Conservation (phyloP, 2,329 filamentous ascomycete species). For the Colletotrichum trifolii region DNA sequence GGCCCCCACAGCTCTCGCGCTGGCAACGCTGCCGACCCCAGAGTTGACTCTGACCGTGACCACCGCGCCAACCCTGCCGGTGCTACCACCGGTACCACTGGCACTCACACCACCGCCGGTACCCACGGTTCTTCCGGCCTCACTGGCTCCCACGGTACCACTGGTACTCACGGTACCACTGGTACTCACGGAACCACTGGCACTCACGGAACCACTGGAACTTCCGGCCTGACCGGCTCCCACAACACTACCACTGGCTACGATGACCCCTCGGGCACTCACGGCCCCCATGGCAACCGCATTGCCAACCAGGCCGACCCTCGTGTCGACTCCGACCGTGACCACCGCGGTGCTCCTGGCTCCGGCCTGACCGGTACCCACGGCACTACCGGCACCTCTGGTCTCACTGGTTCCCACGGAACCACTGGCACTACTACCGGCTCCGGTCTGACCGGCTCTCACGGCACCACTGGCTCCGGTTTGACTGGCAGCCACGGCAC, state of each 20-base stretch:
- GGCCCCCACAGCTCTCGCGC: conserved; percentile 51
- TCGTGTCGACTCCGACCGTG: conserved; percentile 58
- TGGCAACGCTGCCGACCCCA: conserved; percentile 61
- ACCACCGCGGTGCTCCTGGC: conserved; percentile 39
- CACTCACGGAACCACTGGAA: conserved; percentile 46
- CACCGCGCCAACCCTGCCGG: conserved; percentile 48
- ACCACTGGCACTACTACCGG: conserved; percentile 46
- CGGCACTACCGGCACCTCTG: conserved; percentile 23
- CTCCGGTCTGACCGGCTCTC: conserved; percentile 39
- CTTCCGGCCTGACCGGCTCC: conserved; percentile 39
- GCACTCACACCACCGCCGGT: conserved; percentile 47
- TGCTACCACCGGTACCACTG: conserved; percentile 40
- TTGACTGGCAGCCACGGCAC: conserved; percentile 26
- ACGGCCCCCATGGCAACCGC: conserved; percentile 52
- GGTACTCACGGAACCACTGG: conserved; percentile 36
- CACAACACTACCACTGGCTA: conserved; percentile 37
- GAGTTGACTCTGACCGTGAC: conserved; percentile 63
- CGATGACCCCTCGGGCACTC: conserved; percentile 40
- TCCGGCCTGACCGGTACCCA: conserved; percentile 27
- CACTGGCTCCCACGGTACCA: conserved; percentile 34
- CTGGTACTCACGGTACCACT: conserved; percentile 39
- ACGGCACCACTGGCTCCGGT: conserved; percentile 37
- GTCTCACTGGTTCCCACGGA: conserved; percentile 40
- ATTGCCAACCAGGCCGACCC: conserved; percentile 60
- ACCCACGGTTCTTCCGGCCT: conserved; percentile 39